Evolutionary conservation across 148 eudicot genomes (phyloP).

Genomic region (Cornus florida): DNA sequence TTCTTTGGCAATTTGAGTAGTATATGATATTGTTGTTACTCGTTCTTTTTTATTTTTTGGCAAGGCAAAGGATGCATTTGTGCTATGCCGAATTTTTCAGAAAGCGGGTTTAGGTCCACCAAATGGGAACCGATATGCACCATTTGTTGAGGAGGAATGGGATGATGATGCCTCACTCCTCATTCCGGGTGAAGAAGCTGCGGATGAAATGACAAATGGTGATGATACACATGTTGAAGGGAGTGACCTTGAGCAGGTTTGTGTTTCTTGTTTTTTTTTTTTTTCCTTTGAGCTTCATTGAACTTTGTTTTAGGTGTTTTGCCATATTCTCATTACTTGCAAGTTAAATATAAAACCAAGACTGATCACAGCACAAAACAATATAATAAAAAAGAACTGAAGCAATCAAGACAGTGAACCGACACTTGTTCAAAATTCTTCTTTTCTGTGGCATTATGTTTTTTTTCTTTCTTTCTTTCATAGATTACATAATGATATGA

Average conservation of each 20-base stretch:
- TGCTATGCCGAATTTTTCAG: slow-evolving; percentile 80
- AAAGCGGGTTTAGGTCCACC: slow-evolving; percentile 82
- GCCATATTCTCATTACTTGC: background rate
- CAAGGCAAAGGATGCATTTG: slow-evolving; percentile 60
- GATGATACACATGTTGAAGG: slow-evolving; percentile 57
- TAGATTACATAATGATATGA: background rate
- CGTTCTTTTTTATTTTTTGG: slow-evolving; percentile 14
- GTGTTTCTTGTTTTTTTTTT: background rate
- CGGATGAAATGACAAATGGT: slow-evolving; percentile 57
- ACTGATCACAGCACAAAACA: background rate
- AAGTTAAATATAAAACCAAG: slow-evolving; percentile 1
- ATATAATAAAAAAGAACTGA: background rate
- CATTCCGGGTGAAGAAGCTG: slow-evolving; percentile 68
- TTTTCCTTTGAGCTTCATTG: no score
- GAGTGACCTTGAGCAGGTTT: slow-evolving; percentile 31
- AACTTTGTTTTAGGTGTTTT: background rate
- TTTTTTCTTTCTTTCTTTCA: background rate
- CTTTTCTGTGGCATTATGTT: background rate
- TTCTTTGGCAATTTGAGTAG: background rate
- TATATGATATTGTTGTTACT: background rate
- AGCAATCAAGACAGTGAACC: background rate
- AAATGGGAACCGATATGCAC: slow-evolving; percentile 82
- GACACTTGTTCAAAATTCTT: background rate
- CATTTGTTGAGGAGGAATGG: slow-evolving; percentile 88
- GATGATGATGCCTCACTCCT: slow-evolving; percentile 48